phyloP scores from a whole-genome alignment of 257 asterid genomes.

The Eustoma russellianum region DNA sequence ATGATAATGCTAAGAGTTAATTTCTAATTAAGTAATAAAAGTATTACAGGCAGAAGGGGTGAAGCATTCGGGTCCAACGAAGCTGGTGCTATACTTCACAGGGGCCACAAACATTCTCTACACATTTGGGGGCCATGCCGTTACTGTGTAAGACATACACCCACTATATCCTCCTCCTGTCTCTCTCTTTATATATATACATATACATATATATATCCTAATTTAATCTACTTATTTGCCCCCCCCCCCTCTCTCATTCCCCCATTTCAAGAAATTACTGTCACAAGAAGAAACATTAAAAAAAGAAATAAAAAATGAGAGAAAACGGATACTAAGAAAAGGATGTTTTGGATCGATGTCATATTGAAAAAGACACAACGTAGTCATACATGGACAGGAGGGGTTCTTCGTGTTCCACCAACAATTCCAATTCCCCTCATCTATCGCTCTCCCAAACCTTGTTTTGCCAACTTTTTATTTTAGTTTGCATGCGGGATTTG shows the following conservation, averaged over 20 bases:
- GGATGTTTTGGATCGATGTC: background rate
- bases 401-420: background rate
- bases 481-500: slow-evolving; percentile 6
- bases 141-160: slow-evolving; percentile 73
- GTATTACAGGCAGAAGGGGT: slow-evolving; percentile 55
- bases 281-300: background rate
- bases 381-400: slow-evolving; percentile 19
- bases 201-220: too few species aligned
- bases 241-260: too few species aligned
- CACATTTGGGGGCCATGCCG: slow-evolving; percentile 97
- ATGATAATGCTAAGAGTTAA: too few species aligned
- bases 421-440: slow-evolving; percentile 1
- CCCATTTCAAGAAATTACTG: too few species aligned
- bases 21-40: too few species aligned
- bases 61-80: slow-evolving; percentile 69
- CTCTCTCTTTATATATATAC: background rate
- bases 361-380: slow-evolving; percentile 28
- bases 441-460: slow-evolving; percentile 10
- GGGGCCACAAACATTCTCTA: slow-evolving; percentile 93
- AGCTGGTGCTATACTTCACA: slow-evolving; percentile 76
- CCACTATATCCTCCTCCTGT: slow-evolving; percentile 2
- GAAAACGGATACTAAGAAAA: too few species aligned
- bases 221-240: too few species aligned
- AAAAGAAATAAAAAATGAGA: background rate
- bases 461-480: background rate